Conservation (phyloP, 345 rosid species). For the Cardamine chenopodiifolia region DNA sequence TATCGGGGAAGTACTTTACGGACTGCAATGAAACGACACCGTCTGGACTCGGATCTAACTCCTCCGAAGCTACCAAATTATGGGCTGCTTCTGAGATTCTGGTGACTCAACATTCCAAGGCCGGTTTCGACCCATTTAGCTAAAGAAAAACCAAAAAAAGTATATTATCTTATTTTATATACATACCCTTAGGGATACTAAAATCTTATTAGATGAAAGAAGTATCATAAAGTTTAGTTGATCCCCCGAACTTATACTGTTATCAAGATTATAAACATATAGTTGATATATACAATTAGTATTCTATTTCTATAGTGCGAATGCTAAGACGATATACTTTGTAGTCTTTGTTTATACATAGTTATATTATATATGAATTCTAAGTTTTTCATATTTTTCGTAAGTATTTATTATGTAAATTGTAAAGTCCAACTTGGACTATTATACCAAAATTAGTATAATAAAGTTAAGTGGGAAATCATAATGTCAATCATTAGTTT, state of each 20-base stretch:
- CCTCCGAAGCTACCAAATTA: conserved; percentile 66
- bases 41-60: conserved; percentile 72
- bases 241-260: conserved; percentile 5
- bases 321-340: conserved; percentile 19
- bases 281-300: conserved; percentile 10
- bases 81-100: conserved; percentile 85
- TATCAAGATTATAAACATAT: conserved; percentile 9
- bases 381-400: not conserved
- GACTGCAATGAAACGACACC: conserved; percentile 87
- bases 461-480: conserved; percentile 28
- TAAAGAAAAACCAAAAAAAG: not conserved
- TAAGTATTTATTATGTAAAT: not conserved
- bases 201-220: not conserved
- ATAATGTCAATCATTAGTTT: conserved; percentile 43
- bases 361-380: not conserved
- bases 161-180: conserved; percentile 8
- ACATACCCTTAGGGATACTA: conserved; percentile 14
- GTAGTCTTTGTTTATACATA: conserved; percentile 25
- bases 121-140: conserved; percentile 49
- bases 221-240: conserved; percentile 15
- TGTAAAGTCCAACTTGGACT: conserved; percentile 30
- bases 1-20: conserved; percentile 77
- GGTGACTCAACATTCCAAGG: conserved; percentile 65
- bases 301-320: not conserved
- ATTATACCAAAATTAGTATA: not conserved